Conservation (phyloP, 1,139 yeast genomes). For the Kodamaea derodonti region DNA sequence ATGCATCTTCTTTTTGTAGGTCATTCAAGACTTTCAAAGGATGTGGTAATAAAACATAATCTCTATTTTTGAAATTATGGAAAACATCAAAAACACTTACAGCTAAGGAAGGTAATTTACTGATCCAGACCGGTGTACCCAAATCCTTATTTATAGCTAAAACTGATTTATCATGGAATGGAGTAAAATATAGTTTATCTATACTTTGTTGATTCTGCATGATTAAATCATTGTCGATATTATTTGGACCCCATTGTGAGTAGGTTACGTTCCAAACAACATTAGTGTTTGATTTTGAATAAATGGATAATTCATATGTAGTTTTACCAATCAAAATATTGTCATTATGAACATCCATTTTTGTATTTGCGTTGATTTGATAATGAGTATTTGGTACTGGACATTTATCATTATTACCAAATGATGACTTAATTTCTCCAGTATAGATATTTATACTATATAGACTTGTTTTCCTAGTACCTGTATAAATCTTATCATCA, state of each 20-base stretch:
- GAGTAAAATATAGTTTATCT: conserved; percentile 78
- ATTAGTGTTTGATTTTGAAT: conserved; percentile 55
- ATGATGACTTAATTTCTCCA: conserved; percentile 73
- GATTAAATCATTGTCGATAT: conserved; percentile 69
- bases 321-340: conserved; percentile 51
- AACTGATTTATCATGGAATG: conserved; percentile 71
- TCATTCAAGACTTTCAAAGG: conserved; percentile 49
- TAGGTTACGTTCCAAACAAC: conserved; percentile 84
- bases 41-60: conserved; percentile 58
- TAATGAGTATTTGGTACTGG: conserved; percentile 27
- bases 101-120: conserved; percentile 61
- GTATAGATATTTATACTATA: conserved; percentile 70
- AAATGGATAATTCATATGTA: conserved; percentile 41
- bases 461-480: conserved; percentile 72
- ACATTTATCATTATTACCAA: conserved; percentile 48
- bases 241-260: conserved; percentile 91
- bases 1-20: conserved; percentile 25
- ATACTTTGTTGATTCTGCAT: conserved; percentile 47
- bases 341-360: conserved; percentile 11
- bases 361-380: conserved; percentile 9
- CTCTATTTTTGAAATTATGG: conserved; percentile 25
- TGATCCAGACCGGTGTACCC: conserved; percentile 78
- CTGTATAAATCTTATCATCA: conserved; percentile 88
- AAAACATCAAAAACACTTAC: conserved; percentile 74
- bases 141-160: conserved; percentile 62